Percentiles rank a stretch among this genome's conserved stretches.
Conservation (phyloP, 345 rosid genomes). For the Gossypium longicalyx region DNA sequence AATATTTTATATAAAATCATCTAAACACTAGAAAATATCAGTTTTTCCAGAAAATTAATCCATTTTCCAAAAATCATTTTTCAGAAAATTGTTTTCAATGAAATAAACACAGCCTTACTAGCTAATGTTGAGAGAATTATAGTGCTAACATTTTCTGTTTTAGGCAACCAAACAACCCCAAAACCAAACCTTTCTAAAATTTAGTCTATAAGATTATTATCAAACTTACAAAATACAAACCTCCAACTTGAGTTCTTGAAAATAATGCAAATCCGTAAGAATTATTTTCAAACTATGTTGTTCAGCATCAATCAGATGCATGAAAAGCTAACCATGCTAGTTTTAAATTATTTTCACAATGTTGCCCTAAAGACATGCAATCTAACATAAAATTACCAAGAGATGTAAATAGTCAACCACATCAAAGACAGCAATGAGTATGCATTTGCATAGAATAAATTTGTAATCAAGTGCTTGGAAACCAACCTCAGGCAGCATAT, state of each 20-base stretch:
- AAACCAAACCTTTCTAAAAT: neutral
- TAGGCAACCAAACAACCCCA: neutral
- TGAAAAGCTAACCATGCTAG: neutral
- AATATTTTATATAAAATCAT: too few relatives aligned
- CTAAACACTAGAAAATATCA: too few relatives aligned
- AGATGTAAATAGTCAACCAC: neutral
- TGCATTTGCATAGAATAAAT: neutral
- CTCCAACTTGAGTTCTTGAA: neutral
- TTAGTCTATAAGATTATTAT: neutral
- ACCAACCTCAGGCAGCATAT: conserved; percentile 85
- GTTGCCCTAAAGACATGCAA: neutral
- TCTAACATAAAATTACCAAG: neutral
- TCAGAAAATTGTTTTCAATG: too few relatives aligned
- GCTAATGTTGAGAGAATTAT: neutral
- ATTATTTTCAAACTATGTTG: neutral
- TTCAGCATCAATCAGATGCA: neutral
- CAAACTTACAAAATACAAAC: neutral
- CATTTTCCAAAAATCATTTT: too few relatives aligned
- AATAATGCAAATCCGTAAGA: neutral
- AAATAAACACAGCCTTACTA: neutral
- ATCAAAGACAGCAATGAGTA: conserved; percentile 4
- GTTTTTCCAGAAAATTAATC: too few relatives aligned
- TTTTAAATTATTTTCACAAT: neutral
- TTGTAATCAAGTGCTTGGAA: conserved; percentile 3
- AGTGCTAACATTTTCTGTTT: neutral